phyloP scores from a whole-genome alignment of 495 filamentous ascomycete genomes.

The Penicillium alfredii region DNA sequence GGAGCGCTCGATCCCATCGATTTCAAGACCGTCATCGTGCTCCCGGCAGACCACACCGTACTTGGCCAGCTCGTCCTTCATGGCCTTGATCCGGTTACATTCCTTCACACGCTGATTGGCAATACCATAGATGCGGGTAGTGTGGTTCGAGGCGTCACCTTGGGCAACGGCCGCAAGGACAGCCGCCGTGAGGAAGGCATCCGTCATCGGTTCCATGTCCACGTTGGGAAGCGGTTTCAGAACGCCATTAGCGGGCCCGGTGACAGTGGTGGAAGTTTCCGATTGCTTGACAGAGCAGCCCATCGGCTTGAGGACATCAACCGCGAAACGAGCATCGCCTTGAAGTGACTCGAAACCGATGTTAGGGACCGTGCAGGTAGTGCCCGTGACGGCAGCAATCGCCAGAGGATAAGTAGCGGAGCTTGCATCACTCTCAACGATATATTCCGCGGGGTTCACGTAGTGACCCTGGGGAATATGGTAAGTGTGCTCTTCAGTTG shows the following conservation, averaged over 20 bases:
- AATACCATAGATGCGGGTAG: conserved; percentile 86
- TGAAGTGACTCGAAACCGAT: conserved; percentile 89
- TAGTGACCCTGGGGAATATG: conserved; percentile 86
- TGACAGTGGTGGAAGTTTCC: conserved; percentile 83
- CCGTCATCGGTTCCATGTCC: conserved; percentile 99
- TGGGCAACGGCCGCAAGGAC: conserved; percentile 89
- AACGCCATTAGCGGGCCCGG: conserved; percentile 67
- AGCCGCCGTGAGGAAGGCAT: conserved; percentile 93
- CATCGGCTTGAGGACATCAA: conserved; percentile 89
- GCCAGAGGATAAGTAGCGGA: conserved; percentile 96
- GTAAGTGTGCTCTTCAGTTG: conserved; percentile 80
- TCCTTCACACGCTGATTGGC: conserved; percentile 99
- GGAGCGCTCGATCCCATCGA: conserved; percentile 60
- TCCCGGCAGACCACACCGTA: conserved; percentile 86
- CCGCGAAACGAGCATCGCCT: conserved; percentile 91
- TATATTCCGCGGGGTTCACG: conserved; percentile 77
- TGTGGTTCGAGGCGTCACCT: conserved; percentile 45
- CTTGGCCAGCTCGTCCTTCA: conserved; percentile 94
- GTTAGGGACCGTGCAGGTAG: conserved; percentile 91
- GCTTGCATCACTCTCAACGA: conserved; percentile 94
- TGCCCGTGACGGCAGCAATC: conserved; percentile 90
- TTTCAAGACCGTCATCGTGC: conserved; percentile 86
- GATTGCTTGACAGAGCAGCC: conserved; percentile 86
- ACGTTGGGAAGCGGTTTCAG: conserved; percentile 68
- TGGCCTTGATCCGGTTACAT: conserved; percentile 92